Evolutionary conservation across 768 basidiomycete species (phyloP).

Genomic region (Tylopilus vinaceipallidus): DNA sequence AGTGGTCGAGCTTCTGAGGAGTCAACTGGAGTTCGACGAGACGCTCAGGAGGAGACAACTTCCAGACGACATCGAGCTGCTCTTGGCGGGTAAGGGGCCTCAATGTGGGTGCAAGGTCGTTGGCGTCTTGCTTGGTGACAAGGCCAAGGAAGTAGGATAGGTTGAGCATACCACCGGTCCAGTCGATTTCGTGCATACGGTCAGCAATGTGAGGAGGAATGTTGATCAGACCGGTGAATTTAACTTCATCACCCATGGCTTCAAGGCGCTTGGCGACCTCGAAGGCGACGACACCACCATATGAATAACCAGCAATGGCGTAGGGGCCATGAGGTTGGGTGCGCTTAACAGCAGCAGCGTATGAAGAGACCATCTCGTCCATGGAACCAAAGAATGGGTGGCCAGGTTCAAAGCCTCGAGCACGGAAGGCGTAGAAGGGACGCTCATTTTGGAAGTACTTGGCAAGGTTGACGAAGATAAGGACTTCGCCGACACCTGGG

Average conservation of each 20-base stretch:
- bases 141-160: neutral
- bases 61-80: neutral
- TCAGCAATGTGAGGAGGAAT: neutral
- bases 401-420: neutral
- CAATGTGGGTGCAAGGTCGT: neutral
- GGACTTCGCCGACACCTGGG: neutral
- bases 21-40: neutral
- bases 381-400: neutral
- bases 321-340: neutral
- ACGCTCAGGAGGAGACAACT: neutral
- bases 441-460: neutral
- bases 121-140: neutral
- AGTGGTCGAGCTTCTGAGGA: neutral
- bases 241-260: neutral
- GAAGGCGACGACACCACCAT: neutral
- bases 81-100: neutral
- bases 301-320: neutral
- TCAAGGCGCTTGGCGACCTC: neutral
- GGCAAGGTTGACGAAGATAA: neutral
- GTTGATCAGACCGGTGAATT: neutral
- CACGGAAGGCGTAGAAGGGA: neutral
- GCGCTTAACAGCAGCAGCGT: neutral
- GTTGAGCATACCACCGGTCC: neutral
- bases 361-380: neutral
- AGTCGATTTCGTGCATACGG: neutral